Evolutionary conservation across 352 stramenopile species (phyloP).

Genomic region (Pythium insidiosum): DNA sequence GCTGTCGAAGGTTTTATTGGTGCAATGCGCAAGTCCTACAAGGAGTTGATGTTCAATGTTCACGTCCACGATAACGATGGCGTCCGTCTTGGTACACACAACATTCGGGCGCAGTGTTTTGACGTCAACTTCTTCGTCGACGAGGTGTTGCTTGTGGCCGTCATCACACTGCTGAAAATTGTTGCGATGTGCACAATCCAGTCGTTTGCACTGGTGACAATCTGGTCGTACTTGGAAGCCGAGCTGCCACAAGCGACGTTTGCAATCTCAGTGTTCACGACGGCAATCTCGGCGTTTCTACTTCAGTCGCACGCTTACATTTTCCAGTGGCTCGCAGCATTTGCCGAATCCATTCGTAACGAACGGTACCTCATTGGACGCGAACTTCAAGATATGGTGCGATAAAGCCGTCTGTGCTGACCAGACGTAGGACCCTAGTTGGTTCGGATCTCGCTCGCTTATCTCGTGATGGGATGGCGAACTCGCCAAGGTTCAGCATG

Average conservation of each 20-base stretch:
- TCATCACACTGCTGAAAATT: constrained; percentile 34
- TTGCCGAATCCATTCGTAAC: constrained; percentile 83
- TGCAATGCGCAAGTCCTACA: constrained; percentile 51
- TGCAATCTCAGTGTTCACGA: constrained; percentile 29
- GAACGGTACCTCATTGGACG: constrained; percentile 84
- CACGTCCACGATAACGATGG: constrained; percentile 62
- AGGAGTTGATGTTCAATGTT: constrained; percentile 65
- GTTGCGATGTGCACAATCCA: constrained; percentile 47
- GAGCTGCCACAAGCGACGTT: constrained; percentile 50
- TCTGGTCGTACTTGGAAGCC: constrained; percentile 25
- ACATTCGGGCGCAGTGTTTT: constrained; percentile 62
- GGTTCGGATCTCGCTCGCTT: too few relatives aligned
- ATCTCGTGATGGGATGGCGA: too few relatives aligned
- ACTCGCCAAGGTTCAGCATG: too few relatives aligned
- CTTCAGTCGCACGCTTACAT: constrained; percentile 37
- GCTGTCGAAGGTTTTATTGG: constrained; percentile 45
- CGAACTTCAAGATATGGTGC: constrained; percentile 78
- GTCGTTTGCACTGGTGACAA: constrained; percentile 27
- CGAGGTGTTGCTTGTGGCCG: constrained; percentile 52
- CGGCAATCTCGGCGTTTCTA: background rate
- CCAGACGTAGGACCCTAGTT: too few relatives aligned
- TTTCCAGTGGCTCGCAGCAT: constrained; percentile 45
- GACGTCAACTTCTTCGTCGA: constrained; percentile 56
- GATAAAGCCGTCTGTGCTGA: constrained; percentile 21
- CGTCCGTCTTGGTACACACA: constrained; percentile 44